phyloP scores from a whole-genome alignment of 2,329 filamentous ascomycete genomes.

The Aureobasidium namibiae region DNA sequence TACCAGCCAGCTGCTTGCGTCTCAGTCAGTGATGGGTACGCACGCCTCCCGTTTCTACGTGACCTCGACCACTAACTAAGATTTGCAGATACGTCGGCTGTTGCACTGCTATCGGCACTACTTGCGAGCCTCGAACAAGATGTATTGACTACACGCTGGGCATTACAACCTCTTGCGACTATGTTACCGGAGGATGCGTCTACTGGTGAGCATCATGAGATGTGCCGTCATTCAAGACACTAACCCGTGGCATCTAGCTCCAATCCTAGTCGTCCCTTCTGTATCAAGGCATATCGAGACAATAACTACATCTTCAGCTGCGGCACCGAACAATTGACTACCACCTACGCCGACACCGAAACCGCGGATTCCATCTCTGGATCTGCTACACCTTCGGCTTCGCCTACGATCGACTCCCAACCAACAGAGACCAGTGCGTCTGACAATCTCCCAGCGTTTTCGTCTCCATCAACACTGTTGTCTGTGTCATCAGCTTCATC shows the following conservation, averaged over 20 bases:
- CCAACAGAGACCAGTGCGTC: neutral
- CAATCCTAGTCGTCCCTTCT: neutral
- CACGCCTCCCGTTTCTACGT: neutral
- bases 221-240: neutral
- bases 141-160: conserved; percentile 16
- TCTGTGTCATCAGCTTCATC: neutral
- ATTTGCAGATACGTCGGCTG: conserved; percentile 15
- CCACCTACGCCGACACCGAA: neutral
- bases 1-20: neutral
- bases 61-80: neutral
- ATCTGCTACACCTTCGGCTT: neutral
- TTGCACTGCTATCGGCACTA: conserved; percentile 14
- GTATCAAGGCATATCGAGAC: neutral
- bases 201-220: conserved; percentile 14
- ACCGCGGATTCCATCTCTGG: neutral
- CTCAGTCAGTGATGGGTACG: neutral
- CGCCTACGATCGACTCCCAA: neutral
- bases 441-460: neutral
- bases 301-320: neutral
- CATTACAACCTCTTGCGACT: conserved; percentile 13
- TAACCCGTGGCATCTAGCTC: neutral
- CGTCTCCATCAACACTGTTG: neutral
- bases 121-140: conserved; percentile 15
- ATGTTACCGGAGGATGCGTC: conserved; percentile 17
- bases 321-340: neutral